These are phyloP conservation scores for Gloeopeniophorella convolvens DNA, from an alignment of 768 basidiomycete genomes.

Conservation along the genomic window DNA sequence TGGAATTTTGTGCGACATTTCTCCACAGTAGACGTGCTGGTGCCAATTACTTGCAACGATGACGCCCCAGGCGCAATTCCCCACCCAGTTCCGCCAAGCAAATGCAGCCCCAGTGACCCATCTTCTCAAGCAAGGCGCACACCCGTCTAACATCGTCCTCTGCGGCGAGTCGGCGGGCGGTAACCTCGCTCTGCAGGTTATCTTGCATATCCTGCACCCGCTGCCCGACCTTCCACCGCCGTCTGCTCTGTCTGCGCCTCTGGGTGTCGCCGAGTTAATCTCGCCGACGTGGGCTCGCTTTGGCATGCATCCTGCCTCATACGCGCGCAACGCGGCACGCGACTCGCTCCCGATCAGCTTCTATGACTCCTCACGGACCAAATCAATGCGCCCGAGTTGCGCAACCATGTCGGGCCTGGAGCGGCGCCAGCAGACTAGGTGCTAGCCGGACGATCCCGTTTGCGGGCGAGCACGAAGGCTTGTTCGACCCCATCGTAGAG, in stretches of 20 bases:
- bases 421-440: too few relatives aligned
- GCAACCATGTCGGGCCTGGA: too few relatives aligned
- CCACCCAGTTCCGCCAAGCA: constrained; percentile 20
- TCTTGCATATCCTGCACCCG: constrained; percentile 23
- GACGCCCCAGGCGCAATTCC: constrained; percentile 17
- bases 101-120: constrained; percentile 15
- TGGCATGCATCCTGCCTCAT: background rate
- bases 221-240: constrained; percentile 1
- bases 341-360: background rate
- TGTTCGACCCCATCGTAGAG: too few relatives aligned
- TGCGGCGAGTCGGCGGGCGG: constrained; percentile 23
- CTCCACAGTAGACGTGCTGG: background rate
- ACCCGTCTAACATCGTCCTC: constrained; percentile 19
- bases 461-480: too few relatives aligned
- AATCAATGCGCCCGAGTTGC: too few relatives aligned
- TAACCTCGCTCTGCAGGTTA: constrained; percentile 19
- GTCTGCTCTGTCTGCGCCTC: background rate
- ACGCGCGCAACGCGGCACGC: background rate
- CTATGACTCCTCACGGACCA: too few relatives aligned
- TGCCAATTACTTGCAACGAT: constrained; percentile 11
- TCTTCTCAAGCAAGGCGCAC: constrained; percentile 16
- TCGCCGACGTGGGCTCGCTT: constrained; percentile 18
- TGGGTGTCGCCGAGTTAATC: constrained; percentile 15
- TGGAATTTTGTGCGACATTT: background rate
- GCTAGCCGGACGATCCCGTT: too few relatives aligned